Conservation (phyloP, 345 rosid species). For the Diplotaxis tenuifolia region DNA sequence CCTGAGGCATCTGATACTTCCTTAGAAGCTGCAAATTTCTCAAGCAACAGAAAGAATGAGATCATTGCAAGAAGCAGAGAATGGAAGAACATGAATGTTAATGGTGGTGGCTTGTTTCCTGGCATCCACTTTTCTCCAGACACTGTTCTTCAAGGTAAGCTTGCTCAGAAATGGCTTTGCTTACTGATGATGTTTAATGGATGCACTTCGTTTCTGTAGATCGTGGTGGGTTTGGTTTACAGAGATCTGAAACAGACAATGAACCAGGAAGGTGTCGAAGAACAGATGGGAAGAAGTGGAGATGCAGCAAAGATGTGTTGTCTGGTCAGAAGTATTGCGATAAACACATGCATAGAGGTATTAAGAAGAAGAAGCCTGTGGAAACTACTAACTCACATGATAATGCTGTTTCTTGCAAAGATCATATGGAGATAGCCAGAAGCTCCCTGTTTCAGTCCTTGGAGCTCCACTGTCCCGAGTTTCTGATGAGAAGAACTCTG, state of each 20-base stretch:
- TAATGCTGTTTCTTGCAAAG: slow-evolving; percentile 4
- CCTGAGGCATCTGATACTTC: slow-evolving; percentile 30
- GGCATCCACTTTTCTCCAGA: slow-evolving; percentile 50
- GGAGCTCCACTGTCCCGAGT: slow-evolving; percentile 17
- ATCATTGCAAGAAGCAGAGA: slow-evolving; percentile 33
- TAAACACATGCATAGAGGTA: slow-evolving; percentile 71
- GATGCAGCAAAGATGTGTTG: slow-evolving; percentile 54
- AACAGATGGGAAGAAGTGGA: slow-evolving; percentile 88
- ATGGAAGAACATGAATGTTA: slow-evolving; percentile 28
- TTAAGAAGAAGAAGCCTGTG: slow-evolving; percentile 39
- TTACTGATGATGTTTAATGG: background rate
- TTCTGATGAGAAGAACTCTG: slow-evolving; percentile 35
- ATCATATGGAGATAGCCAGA: slow-evolving; percentile 18
- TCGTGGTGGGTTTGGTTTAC: slow-evolving; percentile 25
- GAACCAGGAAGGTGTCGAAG: slow-evolving; percentile 66
- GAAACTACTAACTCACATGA: slow-evolving; percentile 14
- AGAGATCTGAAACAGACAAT: slow-evolving; percentile 34
- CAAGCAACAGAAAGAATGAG: slow-evolving; percentile 29
- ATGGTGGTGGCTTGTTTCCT: slow-evolving; percentile 26
- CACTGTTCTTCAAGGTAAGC: slow-evolving; percentile 62
- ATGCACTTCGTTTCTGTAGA: slow-evolving; percentile 30
- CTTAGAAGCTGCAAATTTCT: slow-evolving; percentile 19
- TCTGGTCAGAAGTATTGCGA: slow-evolving; percentile 60
- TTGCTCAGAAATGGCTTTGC: background rate
- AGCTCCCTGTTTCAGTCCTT: slow-evolving; percentile 42